Percentiles rank a stretch among this genome's conserved stretches.
These are phyloP conservation scores for Hymenoscyphus linearis DNA, from an alignment of 2,329 filamentous ascomycete genomes.

Conservation along the genomic window DNA sequence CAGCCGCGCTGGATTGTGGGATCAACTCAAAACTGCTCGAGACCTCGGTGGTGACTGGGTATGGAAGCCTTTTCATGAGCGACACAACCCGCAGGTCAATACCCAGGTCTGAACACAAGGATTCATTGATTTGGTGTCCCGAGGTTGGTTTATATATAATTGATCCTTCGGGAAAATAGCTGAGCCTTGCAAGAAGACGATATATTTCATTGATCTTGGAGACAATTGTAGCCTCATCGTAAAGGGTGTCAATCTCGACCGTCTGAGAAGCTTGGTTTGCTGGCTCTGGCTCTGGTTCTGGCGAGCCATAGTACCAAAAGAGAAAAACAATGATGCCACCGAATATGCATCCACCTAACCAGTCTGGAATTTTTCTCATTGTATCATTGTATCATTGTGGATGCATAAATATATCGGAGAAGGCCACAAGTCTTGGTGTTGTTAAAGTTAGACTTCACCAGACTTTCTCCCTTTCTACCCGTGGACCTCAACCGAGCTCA, in stretches of 20 bases:
- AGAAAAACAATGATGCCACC: not conserved
- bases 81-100: not conserved
- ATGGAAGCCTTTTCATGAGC: conserved; percentile 3
- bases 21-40: not conserved
- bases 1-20: not conserved
- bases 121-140: conserved; percentile 1
- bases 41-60: not conserved
- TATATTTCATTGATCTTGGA: not conserved
- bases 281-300: not conserved
- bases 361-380: not conserved
- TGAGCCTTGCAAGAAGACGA: conserved; percentile 1
- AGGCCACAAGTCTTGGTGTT: not conserved
- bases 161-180: not conserved
- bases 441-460: too few species aligned
- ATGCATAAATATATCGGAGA: not conserved
- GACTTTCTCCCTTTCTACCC: too few species aligned
- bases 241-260: not conserved
- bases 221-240: conserved; percentile 1
- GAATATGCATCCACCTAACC: not conserved
- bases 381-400: not conserved
- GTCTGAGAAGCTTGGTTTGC: not conserved
- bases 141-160: not conserved
- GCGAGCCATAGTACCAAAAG: not conserved
- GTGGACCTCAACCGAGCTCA: too few species aligned
- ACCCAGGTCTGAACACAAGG: not conserved